Evolutionary conservation across 768 basidiomycete genomes (phyloP), one percentile per base, ranked within the genome.

Genomic region (Coprinellus micaceus): DNA sequence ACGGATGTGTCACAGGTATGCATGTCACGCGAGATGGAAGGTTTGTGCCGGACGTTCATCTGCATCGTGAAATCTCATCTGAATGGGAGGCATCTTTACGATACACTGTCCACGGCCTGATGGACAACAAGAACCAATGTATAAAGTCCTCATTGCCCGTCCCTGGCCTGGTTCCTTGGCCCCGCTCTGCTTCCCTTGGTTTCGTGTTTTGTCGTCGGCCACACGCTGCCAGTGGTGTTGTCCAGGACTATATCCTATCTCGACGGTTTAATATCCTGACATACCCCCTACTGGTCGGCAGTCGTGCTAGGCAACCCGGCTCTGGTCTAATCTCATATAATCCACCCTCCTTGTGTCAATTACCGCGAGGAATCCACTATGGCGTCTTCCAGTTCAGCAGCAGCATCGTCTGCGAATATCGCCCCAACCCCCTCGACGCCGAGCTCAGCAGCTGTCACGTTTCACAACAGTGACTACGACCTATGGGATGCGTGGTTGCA

Each of bases 401-500:
- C 55, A 11, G 55, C 39, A 1, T 56, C 49, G 12, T 53, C 52
- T 15, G n/a, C 37, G 28, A 50, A 50, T 37, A 30, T 45, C 40
- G 33, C 33, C 13, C 33, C 33, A 6, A 33, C 40, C 24, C 58
- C 45, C 4, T 53, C 52, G 7, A 45, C 41, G 9, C 33, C 28
- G 21, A 37, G 50, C 19, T 50, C 52, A 52, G 62, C 70, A 11
- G 64, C 68, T n/a, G 67, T 81, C 51, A 77, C 76, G 29, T 71
- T 80, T 45, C 75, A 77, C 53, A 79, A 77, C 66, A 77, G 82
- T 67, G 88, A 89, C 76, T 91, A 90, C 65, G 88, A 89, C 63
- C 80, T 85, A 25, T 88, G 85, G 68, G 87, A 91, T 69, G 89
- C 89, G 26, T 77, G 89, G 67, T 73, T 91, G 19, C 89, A 91